These are phyloP conservation scores for Rhytidiadelphus loreus DNA, from an alignment of 225 moss, liverwort and hornwort genomes.

Conservation along the genomic window DNA sequence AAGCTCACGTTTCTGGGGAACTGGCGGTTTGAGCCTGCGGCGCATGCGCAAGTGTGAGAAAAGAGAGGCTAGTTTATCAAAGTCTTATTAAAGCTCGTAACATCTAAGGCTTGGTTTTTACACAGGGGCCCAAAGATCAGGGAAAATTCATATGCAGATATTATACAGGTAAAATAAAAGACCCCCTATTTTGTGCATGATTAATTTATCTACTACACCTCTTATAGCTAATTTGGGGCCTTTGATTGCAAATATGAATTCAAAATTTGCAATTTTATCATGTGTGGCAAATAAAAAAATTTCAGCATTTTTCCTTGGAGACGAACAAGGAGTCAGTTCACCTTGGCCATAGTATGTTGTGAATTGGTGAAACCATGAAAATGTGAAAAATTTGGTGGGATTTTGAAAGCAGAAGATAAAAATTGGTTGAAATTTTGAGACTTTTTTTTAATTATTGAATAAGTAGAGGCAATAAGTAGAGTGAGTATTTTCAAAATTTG, in stretches of 20 bases:
- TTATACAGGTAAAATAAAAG: too few species aligned
- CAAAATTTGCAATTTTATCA: too few species aligned
- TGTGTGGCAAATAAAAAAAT: too few species aligned
- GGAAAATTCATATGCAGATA: neutral
- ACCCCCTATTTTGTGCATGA: too few species aligned
- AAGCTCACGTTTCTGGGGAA: slow-evolving; percentile 29
- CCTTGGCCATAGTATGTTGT: neutral
- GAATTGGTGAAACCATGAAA: neutral
- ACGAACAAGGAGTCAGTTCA: too few species aligned
- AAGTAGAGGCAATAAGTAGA: neutral
- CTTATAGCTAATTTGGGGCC: too few species aligned
- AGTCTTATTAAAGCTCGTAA: neutral
- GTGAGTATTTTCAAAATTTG: neutral
- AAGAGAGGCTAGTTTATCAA: neutral
- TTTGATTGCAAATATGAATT: too few species aligned
- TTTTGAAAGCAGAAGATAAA: neutral
- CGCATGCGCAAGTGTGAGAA: slow-evolving; percentile 21
- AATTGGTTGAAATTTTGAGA: neutral
- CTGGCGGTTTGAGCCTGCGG: slow-evolving; percentile 28
- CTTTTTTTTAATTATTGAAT: neutral
- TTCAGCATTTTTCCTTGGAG: too few species aligned
- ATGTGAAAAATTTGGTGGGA: neutral
- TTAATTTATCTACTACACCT: too few species aligned
- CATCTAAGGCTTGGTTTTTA: neutral
- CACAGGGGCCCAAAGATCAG: neutral